Percentiles rank a stretch among this genome's conserved stretches.
These are phyloP conservation scores for Rauvolfia tetraphylla DNA, from an alignment of 257 asterid species.

Conservation along the genomic window DNA sequence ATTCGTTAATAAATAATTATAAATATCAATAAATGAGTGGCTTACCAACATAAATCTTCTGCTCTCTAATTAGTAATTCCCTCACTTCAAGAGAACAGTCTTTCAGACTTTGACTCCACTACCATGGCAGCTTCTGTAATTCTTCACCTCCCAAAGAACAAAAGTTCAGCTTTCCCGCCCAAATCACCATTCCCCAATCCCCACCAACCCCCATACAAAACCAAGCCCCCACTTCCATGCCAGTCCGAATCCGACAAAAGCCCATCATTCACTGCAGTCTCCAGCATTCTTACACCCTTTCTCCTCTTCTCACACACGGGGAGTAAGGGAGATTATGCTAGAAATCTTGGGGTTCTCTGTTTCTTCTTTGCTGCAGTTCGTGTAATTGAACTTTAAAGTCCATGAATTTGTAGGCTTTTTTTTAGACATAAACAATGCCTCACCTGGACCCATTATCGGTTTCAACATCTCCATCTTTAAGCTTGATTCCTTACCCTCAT, in stretches of 20 bases:
- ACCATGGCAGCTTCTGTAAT: slow-evolving; percentile 1
- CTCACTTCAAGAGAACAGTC: neutral
- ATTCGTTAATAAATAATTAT: no score
- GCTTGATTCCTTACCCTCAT: slow-evolving; percentile 1
- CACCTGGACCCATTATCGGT: slow-evolving; percentile 8
- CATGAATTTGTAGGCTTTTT: neutral
- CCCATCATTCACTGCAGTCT: neutral
- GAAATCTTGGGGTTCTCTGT: neutral
- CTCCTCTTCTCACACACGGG: neutral
- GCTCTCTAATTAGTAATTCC: no score
- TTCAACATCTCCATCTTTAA: slow-evolving; percentile 11
- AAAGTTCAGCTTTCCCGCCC: slow-evolving; percentile 56
- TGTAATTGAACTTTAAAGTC: neutral
- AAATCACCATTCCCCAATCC: slow-evolving; percentile 5
- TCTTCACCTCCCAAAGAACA: neutral
- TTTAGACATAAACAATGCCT: slow-evolving; percentile 6
- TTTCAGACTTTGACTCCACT: neutral
- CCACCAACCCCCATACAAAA: neutral
- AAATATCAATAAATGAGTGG: no score
- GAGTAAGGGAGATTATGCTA: neutral
- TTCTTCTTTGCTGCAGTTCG: neutral
- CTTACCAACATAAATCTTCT: no score
- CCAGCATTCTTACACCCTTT: neutral
- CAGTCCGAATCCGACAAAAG: neutral
- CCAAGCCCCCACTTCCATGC: slow-evolving; percentile 1